Base-by-base conservation (phyloP, 495 filamentous ascomycete species). In the Penicillium pulvis region DNA sequence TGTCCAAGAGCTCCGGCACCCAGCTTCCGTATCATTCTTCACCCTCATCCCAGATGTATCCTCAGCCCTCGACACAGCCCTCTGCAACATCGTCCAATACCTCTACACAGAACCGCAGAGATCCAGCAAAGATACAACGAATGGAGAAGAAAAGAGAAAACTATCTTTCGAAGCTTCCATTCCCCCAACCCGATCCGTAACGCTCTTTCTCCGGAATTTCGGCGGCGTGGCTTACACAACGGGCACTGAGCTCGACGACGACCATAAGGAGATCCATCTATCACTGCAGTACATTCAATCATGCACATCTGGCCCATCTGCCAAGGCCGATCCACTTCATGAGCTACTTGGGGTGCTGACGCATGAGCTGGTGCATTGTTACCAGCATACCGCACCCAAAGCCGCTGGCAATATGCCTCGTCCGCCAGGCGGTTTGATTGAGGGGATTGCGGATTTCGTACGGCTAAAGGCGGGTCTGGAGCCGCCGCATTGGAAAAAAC, bases 311-410 rank as follows among this genome's bases (percentile, higher is more conserved):
- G 55, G 50, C 0, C 30, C 56, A 26, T 48, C 55, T 19, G 57
- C 57, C 12, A 60, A 70, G 2, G 56, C 71, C 3, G 66, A 74
- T 41, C 69, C 75, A 14, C 60, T 69, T 10, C 64, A 82, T 33
- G 94, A 98, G 75, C 85, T 98, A 56, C 73, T 80, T 11, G 94
- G 94, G 41, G 91, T 98, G 3, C 65, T 98, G 9, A 85, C 86
- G 0, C 94, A 98, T 71, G 94, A 98, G 74, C 87, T 97, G 60
- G 94, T 98, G 11, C 94, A 98, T 70, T 97, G 93, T 76, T 96
- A 89, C 75, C 94, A 98, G 70, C 91, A 90, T 73, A 85, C 89
- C 53, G 88, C 80, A 1, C 83, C 81, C 0, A 79, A 76, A 4
- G 46, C 59, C 35, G 30, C 52, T 12, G 52, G 50, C 5, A 23